Evolutionary conservation across 257 asterid genomes (phyloP), one percentile per base, ranked within the genome.

Genomic region (Craterostigma plantagineum): DNA sequence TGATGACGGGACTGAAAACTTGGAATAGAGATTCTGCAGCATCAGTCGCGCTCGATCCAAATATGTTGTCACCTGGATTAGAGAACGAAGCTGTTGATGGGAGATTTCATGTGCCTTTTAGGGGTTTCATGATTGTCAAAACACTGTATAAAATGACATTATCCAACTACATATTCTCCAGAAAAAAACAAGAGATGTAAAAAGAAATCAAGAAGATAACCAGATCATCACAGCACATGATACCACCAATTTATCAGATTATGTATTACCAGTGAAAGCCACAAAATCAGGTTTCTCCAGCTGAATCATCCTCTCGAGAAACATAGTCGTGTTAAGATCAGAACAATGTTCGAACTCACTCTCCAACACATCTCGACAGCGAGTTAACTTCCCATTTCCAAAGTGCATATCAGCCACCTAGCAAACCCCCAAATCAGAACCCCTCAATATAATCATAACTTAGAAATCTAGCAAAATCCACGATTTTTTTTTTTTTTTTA

Each of bases 401-500:
- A 64, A 78, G 61, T 86, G 97, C 94, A 86, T 75, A 76, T 86
- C 97, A 15, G 97, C 97, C 36, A 86, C 97, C 96, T 81, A n/a
- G 54, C 54, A 46, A 8, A 27, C 4, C 16, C 14, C 1, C 49
- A 1, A 13, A 16, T 27, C 49, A 43, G 11, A 5, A 44, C 1
- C n/a, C 7, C 1, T 1, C 16, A 42, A 1, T 14, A 14, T 42
- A 1, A 42, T 14, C 2, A 15, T 2, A 15, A 14, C 10, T 6
- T 8, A 14, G 30, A 23, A 36, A 11, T 27, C 48, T 38, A 46
- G n/a, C 7, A 7, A 40, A 41, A n/a, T 27, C 27, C 0, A 23
- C 16, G 40, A 16, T 36, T 9, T 43, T 23, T 7, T n/a, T n/a
- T n/a, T n/a, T n/a, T n/a, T n/a, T 16, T 47, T 9, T 50, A 34